Base-by-base conservation (phyloP, 352 stramenopile species). In the Hyphochytrium catenoides region DNA sequence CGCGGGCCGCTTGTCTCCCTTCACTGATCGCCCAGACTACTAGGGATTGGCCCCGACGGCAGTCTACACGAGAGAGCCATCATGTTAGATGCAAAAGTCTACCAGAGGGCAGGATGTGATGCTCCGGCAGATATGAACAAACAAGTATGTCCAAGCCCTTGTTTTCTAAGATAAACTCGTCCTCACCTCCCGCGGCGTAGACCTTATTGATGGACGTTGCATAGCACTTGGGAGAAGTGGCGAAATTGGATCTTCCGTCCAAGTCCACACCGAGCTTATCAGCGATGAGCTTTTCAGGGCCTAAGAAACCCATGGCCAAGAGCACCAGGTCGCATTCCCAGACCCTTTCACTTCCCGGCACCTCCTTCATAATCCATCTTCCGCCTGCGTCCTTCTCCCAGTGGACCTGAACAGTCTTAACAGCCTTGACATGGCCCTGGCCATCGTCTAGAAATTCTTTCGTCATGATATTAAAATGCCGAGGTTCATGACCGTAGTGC, bases 11-110 rank as follows among this genome's bases (percentile, higher is more conserved):
- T 19, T 85, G 77, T 34, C 88, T 75, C 14, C 88, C 88, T 58
- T 97, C 88, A 48, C 95, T 84, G 54, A 97, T 96, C 4, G 88
- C 88, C 88, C 88, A 97, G 15, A 97, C 88, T 16, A 97, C 88
- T 17, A 97, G 68, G 41, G 72, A 93, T 57, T 97, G 89, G 25
- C 89, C 86, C 25, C 89, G 71, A 31, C 89, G 74, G 58, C 88
- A 97, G 67, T 97, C 89, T n/a, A n/a, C n/a, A n/a, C n/a, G n/a
- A n/a, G n/a, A n/a, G n/a, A n/a, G n/a, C n/a, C n/a, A n/a, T n/a
- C n/a, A n/a, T n/a, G n/a, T n/a, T n/a, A n/a, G n/a, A n/a, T n/a
- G n/a, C n/a, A n/a, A n/a, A n/a, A n/a, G n/a, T n/a, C n/a, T n/a
- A n/a, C n/a, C n/a, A n/a, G n/a, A n/a, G n/a, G n/a, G n/a, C n/a